Percentiles rank a stretch among this genome's conserved stretches.
Conservation (phyloP, 306 rosid genomes). For the Macrotyloma uniflorum region DNA sequence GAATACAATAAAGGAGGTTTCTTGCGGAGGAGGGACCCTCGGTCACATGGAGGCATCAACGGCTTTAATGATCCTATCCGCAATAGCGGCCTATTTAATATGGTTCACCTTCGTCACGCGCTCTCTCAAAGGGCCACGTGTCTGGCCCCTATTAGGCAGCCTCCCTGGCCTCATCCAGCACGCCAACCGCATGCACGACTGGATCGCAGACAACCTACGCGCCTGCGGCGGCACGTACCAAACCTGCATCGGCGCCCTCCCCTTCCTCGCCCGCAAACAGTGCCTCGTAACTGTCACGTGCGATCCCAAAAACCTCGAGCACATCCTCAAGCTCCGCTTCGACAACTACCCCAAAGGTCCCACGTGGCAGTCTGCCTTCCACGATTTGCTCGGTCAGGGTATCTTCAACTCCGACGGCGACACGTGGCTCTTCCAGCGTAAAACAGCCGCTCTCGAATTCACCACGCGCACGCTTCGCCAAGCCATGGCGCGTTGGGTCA, state of each 20-base stretch:
- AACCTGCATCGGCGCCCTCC: conserved; percentile 71
- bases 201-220: conserved; percentile 85
- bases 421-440: conserved; percentile 91
- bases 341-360: conserved; percentile 97
- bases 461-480: conserved; percentile 91
- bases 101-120: conserved; percentile 66
- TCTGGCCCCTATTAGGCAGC: conserved; percentile 90
- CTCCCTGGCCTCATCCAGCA: conserved; percentile 75
- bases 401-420: conserved; percentile 90
- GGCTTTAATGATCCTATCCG: conserved; percentile 54
- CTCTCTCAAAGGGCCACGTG: conserved; percentile 76
- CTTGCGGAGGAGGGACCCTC: conserved; percentile 11
- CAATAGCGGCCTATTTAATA: conserved; percentile 57
- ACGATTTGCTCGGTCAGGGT: conserved; percentile 82
- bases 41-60: conserved; percentile 62
- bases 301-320: conserved; percentile 86
- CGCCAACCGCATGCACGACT: conserved; percentile 81
- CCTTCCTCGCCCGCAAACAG: conserved; percentile 70
- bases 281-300: conserved; percentile 91
- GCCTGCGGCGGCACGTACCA: conserved; percentile 89
- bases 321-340: conserved; percentile 77
- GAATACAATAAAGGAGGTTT: not conserved
- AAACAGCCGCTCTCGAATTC: conserved; percentile 89
- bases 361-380: conserved; percentile 80
- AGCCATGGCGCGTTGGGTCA: conserved; percentile 98